phyloP scores from a whole-genome alignment of 768 basidiomycete genomes.

The Podaxis carcinomalis region DNA sequence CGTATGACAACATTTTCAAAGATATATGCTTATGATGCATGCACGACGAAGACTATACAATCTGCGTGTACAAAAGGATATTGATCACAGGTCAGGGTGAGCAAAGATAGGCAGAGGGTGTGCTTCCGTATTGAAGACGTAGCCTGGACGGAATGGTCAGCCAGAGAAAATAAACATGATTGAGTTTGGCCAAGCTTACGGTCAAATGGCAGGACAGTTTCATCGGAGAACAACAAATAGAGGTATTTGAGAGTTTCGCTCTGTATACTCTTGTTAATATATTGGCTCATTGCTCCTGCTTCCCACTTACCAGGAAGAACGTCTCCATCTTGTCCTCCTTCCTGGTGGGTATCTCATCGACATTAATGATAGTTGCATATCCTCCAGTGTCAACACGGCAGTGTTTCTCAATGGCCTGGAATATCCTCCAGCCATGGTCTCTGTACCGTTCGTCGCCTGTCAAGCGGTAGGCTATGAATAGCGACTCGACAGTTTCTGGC shows the following conservation, averaged over 20 bases:
- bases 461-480: constrained; percentile 88
- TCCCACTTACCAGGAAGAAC: constrained; percentile 72
- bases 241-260: constrained; percentile 91
- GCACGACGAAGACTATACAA: not conserved
- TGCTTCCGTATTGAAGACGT: constrained; percentile 90
- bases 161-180: not conserved
- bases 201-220: constrained; percentile 63
- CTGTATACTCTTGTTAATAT: constrained; percentile 29
- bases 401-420: constrained; percentile 82
- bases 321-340: constrained; percentile 94
- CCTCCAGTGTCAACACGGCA: constrained; percentile 77
- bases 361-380: constrained; percentile 80
- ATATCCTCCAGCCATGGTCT: constrained; percentile 83
- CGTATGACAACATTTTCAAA: constrained; percentile 7
- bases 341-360: constrained; percentile 66
- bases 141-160: constrained; percentile 38
- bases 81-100: constrained; percentile 21
- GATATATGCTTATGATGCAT: constrained; percentile 3
- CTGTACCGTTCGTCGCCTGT: constrained; percentile 83
- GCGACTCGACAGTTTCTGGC: constrained; percentile 92
- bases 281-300: not conserved
- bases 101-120: constrained; percentile 60
- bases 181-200: constrained; percentile 42
- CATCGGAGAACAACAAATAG: constrained; percentile 80
- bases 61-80: not conserved